A percentile compares a stretch with the other conserved stretches of the same genome.
Evolutionary conservation across 2,329 filamentous ascomycete genomes (phyloP).

Genomic region (Orbilia quercus): DNA sequence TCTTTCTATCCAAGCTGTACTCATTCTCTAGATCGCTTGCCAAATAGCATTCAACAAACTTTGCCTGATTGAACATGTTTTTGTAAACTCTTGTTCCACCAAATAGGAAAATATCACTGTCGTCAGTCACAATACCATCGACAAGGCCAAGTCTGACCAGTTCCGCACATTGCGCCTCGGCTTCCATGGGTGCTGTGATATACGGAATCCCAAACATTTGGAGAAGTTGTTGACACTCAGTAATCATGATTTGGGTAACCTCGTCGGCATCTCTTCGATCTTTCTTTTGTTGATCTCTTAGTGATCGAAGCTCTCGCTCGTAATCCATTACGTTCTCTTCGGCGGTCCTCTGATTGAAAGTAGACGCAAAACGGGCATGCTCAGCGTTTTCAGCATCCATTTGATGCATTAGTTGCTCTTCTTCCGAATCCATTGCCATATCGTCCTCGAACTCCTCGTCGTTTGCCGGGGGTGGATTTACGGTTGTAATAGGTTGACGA

Average conservation of each 20-base stretch:
- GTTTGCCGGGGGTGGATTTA: conserved; percentile 33
- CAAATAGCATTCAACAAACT: conserved; percentile 97
- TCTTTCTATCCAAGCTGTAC: conserved; percentile 83
- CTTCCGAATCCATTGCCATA: conserved; percentile 69
- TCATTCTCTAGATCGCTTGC: conserved; percentile 85
- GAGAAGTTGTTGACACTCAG: conserved; percentile 91
- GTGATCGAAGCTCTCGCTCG: conserved; percentile 84
- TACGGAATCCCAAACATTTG: conserved; percentile 93
- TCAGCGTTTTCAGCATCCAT: conserved; percentile 92
- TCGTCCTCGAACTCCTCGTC: conserved; percentile 61
- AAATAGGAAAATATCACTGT: conserved; percentile 96
- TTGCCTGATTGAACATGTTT: conserved; percentile 99
- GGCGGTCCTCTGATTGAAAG: conserved; percentile 77
- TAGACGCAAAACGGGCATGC: conserved; percentile 89
- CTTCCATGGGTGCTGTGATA: conserved; percentile 98
- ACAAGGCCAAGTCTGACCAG: conserved; percentile 87
- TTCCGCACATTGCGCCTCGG: conserved; percentile 95
- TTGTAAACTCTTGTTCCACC: conserved; percentile 97
- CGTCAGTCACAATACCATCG: conserved; percentile 97
- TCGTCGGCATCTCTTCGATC: conserved; percentile 96
- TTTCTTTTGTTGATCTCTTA: conserved; percentile 95
- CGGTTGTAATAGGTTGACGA: neutral
- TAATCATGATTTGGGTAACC: conserved; percentile 94
- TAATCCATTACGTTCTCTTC: conserved; percentile 80
- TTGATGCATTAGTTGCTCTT: conserved; percentile 86